phyloP scores from a whole-genome alignment of 2,329 filamentous ascomycete species.

The Colletotrichum neosansevieriae region DNA sequence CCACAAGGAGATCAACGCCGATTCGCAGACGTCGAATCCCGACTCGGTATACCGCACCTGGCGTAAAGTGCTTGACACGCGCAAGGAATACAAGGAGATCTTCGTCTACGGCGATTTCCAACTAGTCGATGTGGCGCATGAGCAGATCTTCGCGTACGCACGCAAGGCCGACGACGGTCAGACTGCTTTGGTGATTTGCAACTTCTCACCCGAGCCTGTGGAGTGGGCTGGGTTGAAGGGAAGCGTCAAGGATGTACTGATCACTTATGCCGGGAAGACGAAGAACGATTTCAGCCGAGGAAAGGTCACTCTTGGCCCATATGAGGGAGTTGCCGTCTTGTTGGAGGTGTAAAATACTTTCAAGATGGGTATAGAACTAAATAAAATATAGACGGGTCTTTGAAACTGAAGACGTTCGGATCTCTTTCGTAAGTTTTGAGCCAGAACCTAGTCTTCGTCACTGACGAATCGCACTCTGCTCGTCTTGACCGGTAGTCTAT shows the following conservation, averaged over 20 bases:
- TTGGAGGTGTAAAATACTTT: slow-evolving; percentile 38
- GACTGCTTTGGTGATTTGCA: slow-evolving; percentile 53
- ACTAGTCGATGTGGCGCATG: slow-evolving; percentile 52
- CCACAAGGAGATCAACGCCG: slow-evolving; percentile 72
- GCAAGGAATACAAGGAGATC: slow-evolving; percentile 71
- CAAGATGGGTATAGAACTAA: neutral
- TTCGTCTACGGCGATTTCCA: slow-evolving; percentile 73
- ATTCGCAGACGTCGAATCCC: slow-evolving; percentile 59
- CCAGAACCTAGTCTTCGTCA: too few relatives aligned
- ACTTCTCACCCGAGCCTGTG: slow-evolving; percentile 51
- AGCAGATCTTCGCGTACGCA: slow-evolving; percentile 54
- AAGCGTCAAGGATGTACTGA: slow-evolving; percentile 49
- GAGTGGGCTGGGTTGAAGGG: slow-evolving; percentile 47
- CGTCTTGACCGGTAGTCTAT: too few relatives aligned
- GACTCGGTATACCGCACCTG: slow-evolving; percentile 72
- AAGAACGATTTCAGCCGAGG: slow-evolving; percentile 45
- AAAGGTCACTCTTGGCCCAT: slow-evolving; percentile 50
- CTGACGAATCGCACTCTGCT: too few relatives aligned
- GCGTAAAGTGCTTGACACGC: slow-evolving; percentile 66
- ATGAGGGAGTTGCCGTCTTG: slow-evolving; percentile 52
- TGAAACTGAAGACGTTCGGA: too few relatives aligned
- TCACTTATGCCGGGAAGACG: slow-evolving; percentile 49
- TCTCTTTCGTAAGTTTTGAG: too few relatives aligned
- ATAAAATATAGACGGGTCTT: neutral
- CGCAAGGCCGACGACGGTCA: slow-evolving; percentile 48